Evolutionary conservation across 2,329 filamentous ascomycete genomes (phyloP).

Genomic region (Waltergamsia citrina): DNA sequence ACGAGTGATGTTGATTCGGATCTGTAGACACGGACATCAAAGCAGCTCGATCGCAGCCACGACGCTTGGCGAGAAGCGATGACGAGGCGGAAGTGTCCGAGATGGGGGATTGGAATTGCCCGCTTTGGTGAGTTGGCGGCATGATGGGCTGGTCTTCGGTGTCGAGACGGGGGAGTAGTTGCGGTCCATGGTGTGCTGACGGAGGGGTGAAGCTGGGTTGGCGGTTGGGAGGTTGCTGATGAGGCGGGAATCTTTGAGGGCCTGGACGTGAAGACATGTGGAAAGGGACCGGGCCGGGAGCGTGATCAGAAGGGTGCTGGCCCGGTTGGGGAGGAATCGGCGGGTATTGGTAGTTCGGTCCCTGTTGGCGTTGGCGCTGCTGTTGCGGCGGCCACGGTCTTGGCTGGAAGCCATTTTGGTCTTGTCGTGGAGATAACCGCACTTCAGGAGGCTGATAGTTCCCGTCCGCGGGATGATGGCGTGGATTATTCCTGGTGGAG

Average conservation of each 20-base stretch:
- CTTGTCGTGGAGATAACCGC: constrained; percentile 2
- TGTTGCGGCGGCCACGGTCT: constrained; percentile 7
- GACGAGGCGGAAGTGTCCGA: constrained; percentile 19
- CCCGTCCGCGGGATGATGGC: constrained; percentile 3
- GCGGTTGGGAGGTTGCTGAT: constrained; percentile 13
- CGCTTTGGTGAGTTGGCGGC: constrained; percentile 7
- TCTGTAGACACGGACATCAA: constrained; percentile 28
- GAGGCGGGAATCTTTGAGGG: constrained; percentile 7
- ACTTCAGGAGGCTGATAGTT: constrained; percentile 1
- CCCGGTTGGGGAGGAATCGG: too few relatives aligned
- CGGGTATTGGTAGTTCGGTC: too few relatives aligned
- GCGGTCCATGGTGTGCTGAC: too few relatives aligned
- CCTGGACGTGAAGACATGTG: constrained; percentile 3
- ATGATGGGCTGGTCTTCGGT: constrained; percentile 4
- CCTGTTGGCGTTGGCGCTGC: constrained; percentile 6
- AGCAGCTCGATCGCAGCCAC: constrained; percentile 38
- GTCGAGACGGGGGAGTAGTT: constrained; percentile 6
- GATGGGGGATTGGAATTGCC: constrained; percentile 5
- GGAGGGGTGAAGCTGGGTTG: neutral
- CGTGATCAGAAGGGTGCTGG: too few relatives aligned
- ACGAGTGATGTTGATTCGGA: constrained; percentile 8
- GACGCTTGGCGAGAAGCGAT: constrained; percentile 41
- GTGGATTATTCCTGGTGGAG: constrained; percentile 6
- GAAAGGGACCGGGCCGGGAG: neutral
- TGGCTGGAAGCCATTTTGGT: constrained; percentile 5